Conservation (phyloP, 1,284 basidiomycete species). For the Bjerkandera adusta region DNA sequence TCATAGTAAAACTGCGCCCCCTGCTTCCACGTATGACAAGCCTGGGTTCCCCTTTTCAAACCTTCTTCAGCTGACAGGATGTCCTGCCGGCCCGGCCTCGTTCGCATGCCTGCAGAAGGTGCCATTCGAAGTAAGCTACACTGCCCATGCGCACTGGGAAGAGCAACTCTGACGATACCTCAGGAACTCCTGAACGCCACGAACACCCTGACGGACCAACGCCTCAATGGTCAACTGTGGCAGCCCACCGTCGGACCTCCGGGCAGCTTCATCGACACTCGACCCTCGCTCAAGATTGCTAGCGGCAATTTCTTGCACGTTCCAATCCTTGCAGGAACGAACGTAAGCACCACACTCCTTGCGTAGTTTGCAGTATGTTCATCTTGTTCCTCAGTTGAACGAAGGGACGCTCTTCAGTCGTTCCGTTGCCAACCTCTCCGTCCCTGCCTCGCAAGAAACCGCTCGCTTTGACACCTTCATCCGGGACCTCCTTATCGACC, state of each 20-base stretch:
- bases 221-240: conserved; percentile 58
- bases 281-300: conserved; percentile 46
- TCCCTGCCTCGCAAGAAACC: conserved; percentile 36
- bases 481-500: conserved; percentile 45
- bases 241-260: conserved; percentile 52
- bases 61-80: conserved; percentile 45
- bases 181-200: conserved; percentile 46
- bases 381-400: conserved; percentile 38
- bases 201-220: conserved; percentile 42
- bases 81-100: conserved; percentile 37
- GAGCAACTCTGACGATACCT: not conserved
- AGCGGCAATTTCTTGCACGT: conserved; percentile 51
- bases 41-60: conserved; percentile 52
- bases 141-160: not conserved
- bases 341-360: conserved; percentile 32
- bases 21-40: conserved; percentile 50
- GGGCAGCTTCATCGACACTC: conserved; percentile 47
- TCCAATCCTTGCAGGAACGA: conserved; percentile 54
- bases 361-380: too few relatives aligned
- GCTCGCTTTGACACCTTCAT: conserved; percentile 45
- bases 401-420: conserved; percentile 47
- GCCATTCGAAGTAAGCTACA: conserved; percentile 41
- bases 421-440: conserved; percentile 35
- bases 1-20: conserved; percentile 52
- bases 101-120: conserved; percentile 46